Evolutionary conservation across 176 grass and related monocot species (phyloP), one percentile per base, ranked within the genome.

Genomic region (Microstegium vimineum): DNA sequence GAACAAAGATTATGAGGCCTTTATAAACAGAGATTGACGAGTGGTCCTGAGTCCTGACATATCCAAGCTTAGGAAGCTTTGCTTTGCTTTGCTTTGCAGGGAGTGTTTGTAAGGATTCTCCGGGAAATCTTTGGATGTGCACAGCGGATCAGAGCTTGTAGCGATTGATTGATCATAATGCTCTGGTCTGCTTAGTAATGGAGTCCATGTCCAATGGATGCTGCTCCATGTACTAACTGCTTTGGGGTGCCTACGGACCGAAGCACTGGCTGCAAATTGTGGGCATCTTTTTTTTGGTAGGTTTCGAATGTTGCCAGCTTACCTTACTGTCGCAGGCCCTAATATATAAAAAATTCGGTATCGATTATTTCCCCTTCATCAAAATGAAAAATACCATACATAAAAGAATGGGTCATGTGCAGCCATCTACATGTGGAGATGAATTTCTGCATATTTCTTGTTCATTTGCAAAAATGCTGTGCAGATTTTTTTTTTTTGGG

Each of bases 1-100:
- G 62, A 84, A 56, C 12, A 17, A 78, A 66, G 26, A 65, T 3
- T 25, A 74, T 51, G 59, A 18, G 16, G 49, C 27, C 22, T 70
- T 36, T 70, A 78, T 62, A 40, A 43, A 38, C 32, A n/a, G 12
- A 30, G 5, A 16, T 49, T 73, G 84, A 51, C 17, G 31, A 52
- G 32, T 79, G 41, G 56, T 23, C 56, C 75, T 71, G 40, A 37
- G 67, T 31, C 41, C 75, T 79, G 40, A 35, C 66, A 72, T 72
- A n/a, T 47, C 17, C 10, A 22, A 62, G 40, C 62, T 71, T 75
- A 71, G 65, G 38, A 33, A 28, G 20, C 27, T 61, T 40, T 76
- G 41, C 49, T 75, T 40, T 76, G 41, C 49, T 75, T 75, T 83
- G 22, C 43, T 46, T 49, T 47, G 45, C 65, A 16, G 33, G 8